These are phyloP conservation scores for Apiospora koreana DNA, from an alignment of 2,329 filamentous ascomycete species.

Conservation along the genomic window DNA sequence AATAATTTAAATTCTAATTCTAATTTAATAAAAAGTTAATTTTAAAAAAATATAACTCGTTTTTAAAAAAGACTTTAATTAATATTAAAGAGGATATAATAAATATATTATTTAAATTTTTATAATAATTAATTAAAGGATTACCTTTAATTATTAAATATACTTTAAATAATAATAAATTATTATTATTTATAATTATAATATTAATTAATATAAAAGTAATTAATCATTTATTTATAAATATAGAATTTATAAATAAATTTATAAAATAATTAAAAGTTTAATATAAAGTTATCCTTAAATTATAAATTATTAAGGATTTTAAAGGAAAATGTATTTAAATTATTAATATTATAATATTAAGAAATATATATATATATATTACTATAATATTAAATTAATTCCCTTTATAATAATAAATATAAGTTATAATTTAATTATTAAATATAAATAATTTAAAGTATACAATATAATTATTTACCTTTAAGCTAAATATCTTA, in stretches of 20 bases:
- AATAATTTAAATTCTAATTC: not conserved
- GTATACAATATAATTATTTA: not conserved
- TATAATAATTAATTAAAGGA: not conserved
- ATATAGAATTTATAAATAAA: slow-evolving; percentile 10
- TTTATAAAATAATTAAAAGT: slow-evolving; percentile 8
- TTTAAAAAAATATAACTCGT: not conserved
- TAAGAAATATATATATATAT: slow-evolving; percentile 8
- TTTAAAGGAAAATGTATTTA: slow-evolving; percentile 8
- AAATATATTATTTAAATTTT: not conserved
- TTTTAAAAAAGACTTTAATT: not conserved
- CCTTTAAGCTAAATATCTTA: not conserved
- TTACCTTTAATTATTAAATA: not conserved
- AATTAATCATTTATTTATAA: not conserved
- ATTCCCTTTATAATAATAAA: not conserved
- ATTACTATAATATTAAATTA: slow-evolving; percentile 5
- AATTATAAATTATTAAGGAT: not conserved
- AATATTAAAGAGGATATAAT: not conserved
- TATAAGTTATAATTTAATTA: slow-evolving; percentile 9
- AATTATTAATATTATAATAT: slow-evolving; percentile 11
- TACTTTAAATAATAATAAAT: not conserved
- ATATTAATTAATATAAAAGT: not conserved
- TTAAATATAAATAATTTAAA: not conserved
- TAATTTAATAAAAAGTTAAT: not conserved
- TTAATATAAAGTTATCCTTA: not conserved
- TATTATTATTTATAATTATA: not conserved